These are phyloP conservation scores for Pichia eremophila DNA, from an alignment of 805 yeast genomes.

Conservation along the genomic window DNA sequence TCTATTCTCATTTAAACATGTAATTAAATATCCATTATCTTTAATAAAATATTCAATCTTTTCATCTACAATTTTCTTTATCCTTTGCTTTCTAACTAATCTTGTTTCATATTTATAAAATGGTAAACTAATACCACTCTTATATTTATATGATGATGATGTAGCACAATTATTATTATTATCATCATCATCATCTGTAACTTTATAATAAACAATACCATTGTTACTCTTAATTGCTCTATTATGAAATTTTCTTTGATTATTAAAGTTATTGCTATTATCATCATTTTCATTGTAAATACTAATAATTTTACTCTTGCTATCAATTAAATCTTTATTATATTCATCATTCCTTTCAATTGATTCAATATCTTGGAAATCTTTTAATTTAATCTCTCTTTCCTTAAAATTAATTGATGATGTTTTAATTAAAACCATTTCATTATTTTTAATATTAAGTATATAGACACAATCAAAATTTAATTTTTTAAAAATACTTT, in stretches of 20 bases:
- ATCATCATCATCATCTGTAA: constrained; percentile 8
- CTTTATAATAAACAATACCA: constrained; percentile 33
- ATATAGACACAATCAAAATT: constrained; percentile 38
- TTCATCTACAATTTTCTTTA: constrained; percentile 9
- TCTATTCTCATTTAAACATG: constrained; percentile 31
- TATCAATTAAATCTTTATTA: not conserved
- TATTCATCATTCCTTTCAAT: constrained; percentile 17
- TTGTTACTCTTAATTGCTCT: constrained; percentile 41
- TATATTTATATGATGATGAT: constrained; percentile 23
- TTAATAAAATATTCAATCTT: constrained; percentile 36
- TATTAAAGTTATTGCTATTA: constrained; percentile 14
- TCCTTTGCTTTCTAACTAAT: constrained; percentile 30
- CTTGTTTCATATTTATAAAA: constrained; percentile 36
- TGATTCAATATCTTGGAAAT: constrained; percentile 30
- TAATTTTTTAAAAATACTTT: constrained; percentile 26
- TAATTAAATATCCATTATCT: constrained; percentile 45
- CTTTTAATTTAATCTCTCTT: constrained; percentile 35
- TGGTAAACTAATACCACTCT: constrained; percentile 45
- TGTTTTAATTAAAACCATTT: constrained; percentile 31
- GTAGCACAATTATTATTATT: constrained; percentile 14
- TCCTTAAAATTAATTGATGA: constrained; percentile 35
- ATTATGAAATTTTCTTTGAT: constrained; percentile 27
- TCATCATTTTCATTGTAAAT: constrained; percentile 26
- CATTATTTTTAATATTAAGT: constrained; percentile 42
- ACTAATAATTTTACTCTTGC: not conserved